Percentiles rank a stretch among this genome's conserved stretches.
These are phyloP conservation scores for Blastomyces percursus DNA, from an alignment of 2,329 filamentous ascomycete genomes.

Conservation along the genomic window DNA sequence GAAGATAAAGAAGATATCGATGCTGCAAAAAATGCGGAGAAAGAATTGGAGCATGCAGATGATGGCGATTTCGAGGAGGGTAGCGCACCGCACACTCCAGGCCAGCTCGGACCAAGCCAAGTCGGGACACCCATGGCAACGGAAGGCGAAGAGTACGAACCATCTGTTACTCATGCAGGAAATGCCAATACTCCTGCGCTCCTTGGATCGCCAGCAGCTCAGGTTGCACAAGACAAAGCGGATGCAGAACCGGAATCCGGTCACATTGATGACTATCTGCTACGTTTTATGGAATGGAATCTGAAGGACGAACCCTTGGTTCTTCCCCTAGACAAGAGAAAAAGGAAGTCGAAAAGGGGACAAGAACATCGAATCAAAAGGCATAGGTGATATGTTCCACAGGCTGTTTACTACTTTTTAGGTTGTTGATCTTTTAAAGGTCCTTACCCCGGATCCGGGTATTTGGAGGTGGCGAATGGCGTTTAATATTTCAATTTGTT, in stretches of 20 bases:
- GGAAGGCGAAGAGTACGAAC: conserved; percentile 25
- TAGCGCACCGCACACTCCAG: conserved; percentile 27
- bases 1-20: conserved; percentile 88
- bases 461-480: conserved; percentile 4
- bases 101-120: conserved; percentile 20
- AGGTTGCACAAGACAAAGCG: conserved; percentile 18
- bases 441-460: neutral
- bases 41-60: conserved; percentile 73
- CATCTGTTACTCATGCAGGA: conserved; percentile 4
- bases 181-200: conserved; percentile 14
- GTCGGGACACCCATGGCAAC: conserved; percentile 24
- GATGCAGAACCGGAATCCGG: conserved; percentile 40
- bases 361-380: conserved; percentile 36
- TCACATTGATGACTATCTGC: conserved; percentile 65
- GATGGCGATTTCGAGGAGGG: conserved; percentile 74
- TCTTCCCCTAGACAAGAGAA: conserved; percentile 38
- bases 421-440: neutral
- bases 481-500: neutral
- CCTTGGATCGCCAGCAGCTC: conserved; percentile 17
- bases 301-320: conserved; percentile 40
- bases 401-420: neutral
- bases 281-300: conserved; percentile 55
- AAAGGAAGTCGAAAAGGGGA: conserved; percentile 39
- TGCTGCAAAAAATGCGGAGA: conserved; percentile 77
- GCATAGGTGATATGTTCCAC: conserved; percentile 14